Conservation (phyloP, 2,329 filamentous ascomycete genomes). For the Aspergillus sergii region DNA sequence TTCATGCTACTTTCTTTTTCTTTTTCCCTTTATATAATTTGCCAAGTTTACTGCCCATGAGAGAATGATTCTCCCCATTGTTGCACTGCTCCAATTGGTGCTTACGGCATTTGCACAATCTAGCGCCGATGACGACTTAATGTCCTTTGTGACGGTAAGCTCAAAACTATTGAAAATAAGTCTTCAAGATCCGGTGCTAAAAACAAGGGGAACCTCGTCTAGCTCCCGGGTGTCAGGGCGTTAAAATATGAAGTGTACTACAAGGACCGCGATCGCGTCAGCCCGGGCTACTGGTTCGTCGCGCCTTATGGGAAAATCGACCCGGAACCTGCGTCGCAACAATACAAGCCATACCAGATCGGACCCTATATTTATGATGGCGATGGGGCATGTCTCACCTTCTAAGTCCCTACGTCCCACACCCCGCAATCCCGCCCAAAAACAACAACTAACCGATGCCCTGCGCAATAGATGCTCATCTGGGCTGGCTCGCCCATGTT, state of each 20-base stretch:
- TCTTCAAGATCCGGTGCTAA: background rate
- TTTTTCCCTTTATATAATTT: background rate
- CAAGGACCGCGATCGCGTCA: constrained; percentile 28
- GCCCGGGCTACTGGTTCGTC: constrained; percentile 53
- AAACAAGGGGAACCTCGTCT: background rate
- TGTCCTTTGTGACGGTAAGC: constrained; percentile 23
- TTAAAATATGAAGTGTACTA: constrained; percentile 32
- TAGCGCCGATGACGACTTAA: constrained; percentile 12
- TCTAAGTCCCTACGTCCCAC: background rate
- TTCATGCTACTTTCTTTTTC: background rate
- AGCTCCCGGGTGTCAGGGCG: constrained; percentile 30
- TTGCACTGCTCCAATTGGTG: background rate
- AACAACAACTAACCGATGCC: background rate
- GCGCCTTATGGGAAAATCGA: constrained; percentile 45
- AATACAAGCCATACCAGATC: constrained; percentile 45
- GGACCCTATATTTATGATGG: constrained; percentile 56
- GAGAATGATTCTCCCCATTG: background rate
- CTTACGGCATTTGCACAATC: background rate
- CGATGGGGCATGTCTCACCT: constrained; percentile 38
- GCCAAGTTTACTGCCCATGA: background rate
- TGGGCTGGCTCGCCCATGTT: constrained; percentile 50
- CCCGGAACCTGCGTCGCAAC: constrained; percentile 26
- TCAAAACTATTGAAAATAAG: background rate
- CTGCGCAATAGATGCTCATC: constrained; percentile 32
- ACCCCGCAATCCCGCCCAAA: background rate